Evolutionary conservation across 2,329 filamentous ascomycete genomes (phyloP).

Genomic region (Cadophora luteo-olivacea): DNA sequence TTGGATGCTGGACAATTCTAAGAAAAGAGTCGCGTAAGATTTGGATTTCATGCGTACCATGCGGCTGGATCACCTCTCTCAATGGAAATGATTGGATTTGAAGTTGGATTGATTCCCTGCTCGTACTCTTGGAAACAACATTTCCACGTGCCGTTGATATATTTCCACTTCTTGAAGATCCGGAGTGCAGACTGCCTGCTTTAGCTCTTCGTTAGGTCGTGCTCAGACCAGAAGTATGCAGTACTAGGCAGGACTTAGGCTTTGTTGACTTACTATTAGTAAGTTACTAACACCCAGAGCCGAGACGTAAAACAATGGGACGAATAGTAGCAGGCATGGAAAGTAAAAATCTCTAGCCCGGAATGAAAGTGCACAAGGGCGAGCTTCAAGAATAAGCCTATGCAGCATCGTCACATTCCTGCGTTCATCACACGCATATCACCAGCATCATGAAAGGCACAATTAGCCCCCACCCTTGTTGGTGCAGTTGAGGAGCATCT

Average conservation of each 20-base stretch:
- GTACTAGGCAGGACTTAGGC: neutral
- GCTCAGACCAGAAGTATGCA: neutral
- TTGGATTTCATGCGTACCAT: neutral
- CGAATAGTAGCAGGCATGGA: neutral
- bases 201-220: constrained; percentile 5
- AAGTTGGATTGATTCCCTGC: neutral
- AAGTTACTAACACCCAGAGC: neutral
- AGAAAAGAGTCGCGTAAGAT: neutral
- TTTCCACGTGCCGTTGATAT: constrained; percentile 1
- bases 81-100: neutral
- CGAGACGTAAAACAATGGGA: neutral
- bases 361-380: neutral
- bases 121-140: neutral
- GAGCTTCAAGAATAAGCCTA: constrained; percentile 4
- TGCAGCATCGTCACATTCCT: constrained; percentile 11
- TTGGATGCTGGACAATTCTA: neutral
- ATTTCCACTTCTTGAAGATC: constrained; percentile 8
- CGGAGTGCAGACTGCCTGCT: constrained; percentile 1
- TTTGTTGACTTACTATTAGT: constrained; percentile 4
- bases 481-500: too few species aligned
- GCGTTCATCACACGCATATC: constrained; percentile 4
- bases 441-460: neutral
- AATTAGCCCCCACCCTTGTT: constrained; percentile 7
- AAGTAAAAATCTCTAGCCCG: neutral
- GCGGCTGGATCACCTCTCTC: neutral